Evolutionary conservation across 1,139 yeast genomes (phyloP).

Genomic region (Kodamaea plutei): DNA sequence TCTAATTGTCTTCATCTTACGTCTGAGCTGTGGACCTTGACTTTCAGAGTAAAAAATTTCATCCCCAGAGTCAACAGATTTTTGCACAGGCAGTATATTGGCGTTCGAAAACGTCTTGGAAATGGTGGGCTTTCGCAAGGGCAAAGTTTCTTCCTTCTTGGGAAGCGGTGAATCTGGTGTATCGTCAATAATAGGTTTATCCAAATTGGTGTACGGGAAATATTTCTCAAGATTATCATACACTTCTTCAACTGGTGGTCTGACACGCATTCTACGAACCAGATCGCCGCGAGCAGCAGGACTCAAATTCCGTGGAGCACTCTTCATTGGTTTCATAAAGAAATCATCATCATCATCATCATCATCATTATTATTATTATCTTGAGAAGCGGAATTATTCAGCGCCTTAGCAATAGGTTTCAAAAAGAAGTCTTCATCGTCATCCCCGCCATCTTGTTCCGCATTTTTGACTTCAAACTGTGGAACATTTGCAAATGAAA

Average conservation of each 20-base stretch:
- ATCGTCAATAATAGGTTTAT: conserved; percentile 85
- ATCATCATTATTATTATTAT: conserved; percentile 6
- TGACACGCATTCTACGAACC: conserved; percentile 43
- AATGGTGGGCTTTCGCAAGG: conserved; percentile 33
- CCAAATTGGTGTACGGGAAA: conserved; percentile 90
- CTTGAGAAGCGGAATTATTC: conserved; percentile 15
- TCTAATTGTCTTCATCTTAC: conserved; percentile 81
- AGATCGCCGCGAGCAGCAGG: too few relatives aligned
- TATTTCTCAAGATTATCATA: conserved; percentile 87
- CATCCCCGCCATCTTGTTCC: conserved; percentile 13
- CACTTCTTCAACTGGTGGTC: conserved; percentile 94
- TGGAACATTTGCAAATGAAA: conserved; percentile 75
- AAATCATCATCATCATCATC: conserved; percentile 23
- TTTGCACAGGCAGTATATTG: conserved; percentile 37
- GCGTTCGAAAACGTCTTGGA: conserved; percentile 48
- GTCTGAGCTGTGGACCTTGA: conserved; percentile 25
- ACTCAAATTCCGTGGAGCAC: conserved; percentile 19
- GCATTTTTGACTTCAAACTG: conserved; percentile 6
- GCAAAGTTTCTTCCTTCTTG: conserved; percentile 9
- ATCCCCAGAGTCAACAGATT: conserved; percentile 26
- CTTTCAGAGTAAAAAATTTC: conserved; percentile 33
- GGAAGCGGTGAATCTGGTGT: conserved; percentile 56
- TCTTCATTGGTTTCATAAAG: conserved; percentile 24
- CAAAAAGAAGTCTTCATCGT: conserved; percentile 31
- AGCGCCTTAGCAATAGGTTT: conserved; percentile 20